These are phyloP conservation scores for Plenodomus lindquistii DNA, from an alignment of 2,329 filamentous ascomycete genomes.

Conservation along the genomic window DNA sequence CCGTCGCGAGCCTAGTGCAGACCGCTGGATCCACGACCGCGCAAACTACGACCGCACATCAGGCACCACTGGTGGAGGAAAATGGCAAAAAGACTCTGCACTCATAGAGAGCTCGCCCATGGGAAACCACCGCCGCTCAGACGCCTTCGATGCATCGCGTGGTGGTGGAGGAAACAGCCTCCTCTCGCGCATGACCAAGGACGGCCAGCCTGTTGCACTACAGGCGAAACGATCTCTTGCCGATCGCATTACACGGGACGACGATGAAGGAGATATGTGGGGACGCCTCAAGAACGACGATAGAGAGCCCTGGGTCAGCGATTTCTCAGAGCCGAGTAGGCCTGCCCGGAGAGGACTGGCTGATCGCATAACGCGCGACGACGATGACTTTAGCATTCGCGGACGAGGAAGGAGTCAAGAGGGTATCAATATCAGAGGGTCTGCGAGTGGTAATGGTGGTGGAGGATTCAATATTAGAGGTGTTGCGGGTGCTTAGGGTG, in stretches of 20 bases:
- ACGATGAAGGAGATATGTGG: slow-evolving; percentile 26
- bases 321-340: slow-evolving; percentile 28
- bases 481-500: slow-evolving; percentile 32
- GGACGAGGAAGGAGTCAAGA: slow-evolving; percentile 22
- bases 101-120: slow-evolving; percentile 44
- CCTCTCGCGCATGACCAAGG: slow-evolving; percentile 40
- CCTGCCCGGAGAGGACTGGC: slow-evolving; percentile 20
- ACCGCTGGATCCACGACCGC: slow-evolving; percentile 38
- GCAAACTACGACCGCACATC: slow-evolving; percentile 26
- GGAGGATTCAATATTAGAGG: slow-evolving; percentile 39
- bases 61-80: slow-evolving; percentile 18
- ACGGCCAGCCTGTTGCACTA: slow-evolving; percentile 31
- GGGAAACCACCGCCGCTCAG: slow-evolving; percentile 50
- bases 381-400: slow-evolving; percentile 20
- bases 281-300: slow-evolving; percentile 39
- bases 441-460: slow-evolving; percentile 19
- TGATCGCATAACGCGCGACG: slow-evolving; percentile 28
- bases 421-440: slow-evolving; percentile 40
- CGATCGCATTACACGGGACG: slow-evolving; percentile 37
- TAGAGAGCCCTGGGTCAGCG: slow-evolving; percentile 27
- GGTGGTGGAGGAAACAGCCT: slow-evolving; percentile 25
- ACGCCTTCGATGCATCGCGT: slow-evolving; percentile 46
- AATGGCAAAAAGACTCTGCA: slow-evolving; percentile 33
- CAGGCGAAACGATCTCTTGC: slow-evolving; percentile 31
- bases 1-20: slow-evolving; percentile 26